Evolutionary conservation across 768 basidiomycete genomes (phyloP).

Genomic region (Russula foetens): DNA sequence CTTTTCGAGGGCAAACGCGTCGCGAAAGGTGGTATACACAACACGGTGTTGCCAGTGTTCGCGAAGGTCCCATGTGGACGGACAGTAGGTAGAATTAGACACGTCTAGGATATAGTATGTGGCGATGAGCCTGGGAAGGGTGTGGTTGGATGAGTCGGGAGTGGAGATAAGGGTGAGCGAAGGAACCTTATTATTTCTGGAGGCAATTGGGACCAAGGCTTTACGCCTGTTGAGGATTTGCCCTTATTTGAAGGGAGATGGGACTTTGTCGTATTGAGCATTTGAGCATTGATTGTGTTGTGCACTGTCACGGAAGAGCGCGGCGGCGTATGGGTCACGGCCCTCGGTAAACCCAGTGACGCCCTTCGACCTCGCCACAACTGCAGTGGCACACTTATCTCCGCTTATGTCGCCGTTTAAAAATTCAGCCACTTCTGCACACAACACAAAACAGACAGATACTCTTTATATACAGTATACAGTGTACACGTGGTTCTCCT

Average conservation of each 20-base stretch:
- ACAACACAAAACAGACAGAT: no score
- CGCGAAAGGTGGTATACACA: constrained; percentile 51
- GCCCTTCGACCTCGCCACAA: background rate
- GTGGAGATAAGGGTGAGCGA: background rate
- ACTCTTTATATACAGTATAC: background rate
- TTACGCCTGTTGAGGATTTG: constrained; percentile 49
- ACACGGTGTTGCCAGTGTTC: constrained; percentile 55
- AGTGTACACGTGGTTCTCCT: no score
- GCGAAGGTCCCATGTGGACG: constrained; percentile 39
- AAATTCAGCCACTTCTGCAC: constrained; percentile 16
- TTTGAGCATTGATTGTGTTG: constrained; percentile 3
- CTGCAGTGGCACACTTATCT: background rate
- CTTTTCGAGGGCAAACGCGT: constrained; percentile 21
- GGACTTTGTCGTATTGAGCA: constrained; percentile 22
- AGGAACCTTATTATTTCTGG: constrained; percentile 49
- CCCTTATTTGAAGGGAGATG: constrained; percentile 25
- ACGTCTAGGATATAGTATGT: constrained; percentile 50
- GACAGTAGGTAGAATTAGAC: constrained; percentile 37
- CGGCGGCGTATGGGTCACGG: constrained; percentile 21
- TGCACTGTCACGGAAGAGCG: constrained; percentile 20
- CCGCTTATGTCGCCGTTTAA: constrained; percentile 13
- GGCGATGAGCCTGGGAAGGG: constrained; percentile 40
- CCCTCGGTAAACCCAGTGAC: constrained; percentile 17
- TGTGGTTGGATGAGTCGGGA: background rate
- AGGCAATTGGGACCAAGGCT: constrained; percentile 57